Percentiles rank a stretch among this genome's conserved stretches.
These are phyloP conservation scores for Entomortierella chlamydospora DNA, from an alignment of 192 early-diverging fungal genomes.

Conservation along the genomic window DNA sequence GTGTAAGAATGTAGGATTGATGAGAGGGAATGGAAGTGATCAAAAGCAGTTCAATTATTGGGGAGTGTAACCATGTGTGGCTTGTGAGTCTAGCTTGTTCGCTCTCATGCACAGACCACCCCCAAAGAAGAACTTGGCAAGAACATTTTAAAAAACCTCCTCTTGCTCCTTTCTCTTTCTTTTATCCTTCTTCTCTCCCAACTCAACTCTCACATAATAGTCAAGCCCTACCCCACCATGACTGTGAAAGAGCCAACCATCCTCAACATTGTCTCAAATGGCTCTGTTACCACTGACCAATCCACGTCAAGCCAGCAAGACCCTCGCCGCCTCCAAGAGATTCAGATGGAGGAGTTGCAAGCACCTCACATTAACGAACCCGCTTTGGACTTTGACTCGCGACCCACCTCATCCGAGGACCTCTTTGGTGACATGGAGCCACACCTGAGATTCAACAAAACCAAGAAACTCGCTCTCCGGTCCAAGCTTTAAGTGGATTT, in stretches of 20 bases:
- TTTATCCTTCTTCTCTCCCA: too few species aligned
- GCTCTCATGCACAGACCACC: too few species aligned
- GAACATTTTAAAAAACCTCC: too few species aligned
- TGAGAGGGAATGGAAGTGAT: too few species aligned
- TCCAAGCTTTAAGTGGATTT: conserved; percentile 7
- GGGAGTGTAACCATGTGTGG: too few species aligned
- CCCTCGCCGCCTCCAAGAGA: background rate
- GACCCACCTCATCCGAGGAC: background rate
- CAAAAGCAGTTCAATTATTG: too few species aligned
- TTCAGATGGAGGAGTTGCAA: conserved; percentile 10
- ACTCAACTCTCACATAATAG: too few species aligned
- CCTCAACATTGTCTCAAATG: conserved; percentile 21
- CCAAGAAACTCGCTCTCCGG: background rate
- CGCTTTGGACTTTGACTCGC: background rate
- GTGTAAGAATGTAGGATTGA: too few species aligned
- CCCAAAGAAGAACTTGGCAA: too few species aligned
- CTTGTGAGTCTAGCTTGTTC: too few species aligned
- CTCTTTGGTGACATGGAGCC: conserved; percentile 13
- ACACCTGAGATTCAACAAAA: background rate
- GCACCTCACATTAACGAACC: background rate
- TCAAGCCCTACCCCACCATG: conserved; percentile 2
- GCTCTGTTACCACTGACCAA: background rate
- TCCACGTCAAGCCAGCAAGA: background rate
- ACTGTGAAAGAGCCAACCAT: conserved; percentile 13
- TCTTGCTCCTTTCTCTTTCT: too few species aligned